Percentiles rank a stretch among this genome's conserved stretches.
Conservation (phyloP, 768 basidiomycete species). For the Cyclocybe cylindracea region DNA sequence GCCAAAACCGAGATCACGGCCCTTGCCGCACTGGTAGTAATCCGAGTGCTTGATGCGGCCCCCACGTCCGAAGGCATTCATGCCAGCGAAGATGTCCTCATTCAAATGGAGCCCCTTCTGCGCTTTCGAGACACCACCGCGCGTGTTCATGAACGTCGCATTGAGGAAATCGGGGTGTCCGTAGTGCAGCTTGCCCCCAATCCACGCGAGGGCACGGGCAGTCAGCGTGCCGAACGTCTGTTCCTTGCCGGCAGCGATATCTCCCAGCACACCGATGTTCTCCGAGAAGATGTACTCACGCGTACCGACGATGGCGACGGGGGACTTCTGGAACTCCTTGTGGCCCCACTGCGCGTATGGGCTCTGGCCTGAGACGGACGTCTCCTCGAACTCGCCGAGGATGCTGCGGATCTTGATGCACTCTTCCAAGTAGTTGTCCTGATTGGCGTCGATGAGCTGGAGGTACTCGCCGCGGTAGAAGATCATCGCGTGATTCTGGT, state of each 20-base stretch:
- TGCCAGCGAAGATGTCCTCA: constrained; percentile 99
- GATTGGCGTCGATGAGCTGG: constrained; percentile 99
- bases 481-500: constrained; percentile 99
- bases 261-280: constrained; percentile 98
- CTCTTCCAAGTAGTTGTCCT: constrained; percentile 99
- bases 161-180: constrained; percentile 99
- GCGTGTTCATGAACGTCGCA: constrained; percentile 96
- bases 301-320: constrained; percentile 97
- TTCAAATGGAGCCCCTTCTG: constrained; percentile 98
- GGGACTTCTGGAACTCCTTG: constrained; percentile 86
- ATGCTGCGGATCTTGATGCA: constrained; percentile 98
- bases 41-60: constrained; percentile 99
- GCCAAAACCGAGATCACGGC: constrained; percentile 98
- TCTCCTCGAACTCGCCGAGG: constrained; percentile 97
- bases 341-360: constrained; percentile 97
- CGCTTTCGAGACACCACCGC: constrained; percentile 98
- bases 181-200: constrained; percentile 97
- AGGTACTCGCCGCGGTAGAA: constrained; percentile 99
- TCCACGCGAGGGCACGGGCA: constrained; percentile 92
- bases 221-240: constrained; percentile 99
- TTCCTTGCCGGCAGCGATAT: constrained; percentile 99
- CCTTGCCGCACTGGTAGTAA: constrained; percentile 99
- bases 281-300: constrained; percentile 99
- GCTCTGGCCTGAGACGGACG: constrained; percentile 84
- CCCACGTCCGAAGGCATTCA: constrained; percentile 98